Evolutionary conservation across 768 basidiomycete species (phyloP), one percentile per base, ranked within the genome.

Genomic region (Rhodotorula paludigena): DNA sequence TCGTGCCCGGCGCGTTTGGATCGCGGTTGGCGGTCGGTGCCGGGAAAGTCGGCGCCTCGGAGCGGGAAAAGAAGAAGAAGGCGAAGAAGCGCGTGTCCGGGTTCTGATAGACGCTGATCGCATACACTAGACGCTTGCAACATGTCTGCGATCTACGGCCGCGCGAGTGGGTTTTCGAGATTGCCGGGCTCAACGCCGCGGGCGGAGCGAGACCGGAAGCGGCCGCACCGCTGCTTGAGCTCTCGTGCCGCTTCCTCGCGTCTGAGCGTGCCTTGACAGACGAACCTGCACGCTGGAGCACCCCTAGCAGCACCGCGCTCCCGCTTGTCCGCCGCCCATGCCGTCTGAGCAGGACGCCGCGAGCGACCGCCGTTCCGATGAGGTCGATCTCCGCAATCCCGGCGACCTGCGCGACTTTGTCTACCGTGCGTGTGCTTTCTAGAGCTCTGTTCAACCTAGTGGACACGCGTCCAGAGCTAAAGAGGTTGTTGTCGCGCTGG

Each of bases 31-130:
- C 14, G 21, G 54, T 41, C 25, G 54, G 54, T 3, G 44, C n/a
- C n/a, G n/a, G 33, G 3, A 28, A 11, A 21, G 42, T 18, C 30
- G 32, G 30, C 2, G 49, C 10, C 1, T 21, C 23, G 61, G 28
- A 28, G 28, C 52, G 30, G 52, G 53, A 55, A 54, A 57, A 47
- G 58, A 51, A 57, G 53, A 68, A 66, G 52, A 48, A 56, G 60
- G 63, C 54, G 36, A 73, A 73, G 66, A 75, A 75, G 54, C 61
- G 74, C n/a, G 56, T 64, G 15, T 69, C 65, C 8, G 74, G 74
- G 9, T 74, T 74, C 41, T 74, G 39, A 47, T 2, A 28, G 3
- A 16, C 15, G 5, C 33, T 21, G 18, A 2, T 52, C 21, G 36
- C 32, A 36, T 9, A 32, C 30, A 30, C 48, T 49, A 10, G 8